Evolutionary conservation across 176 grass and related monocot species (phyloP).

Genomic region (Carex myosuroides): DNA sequence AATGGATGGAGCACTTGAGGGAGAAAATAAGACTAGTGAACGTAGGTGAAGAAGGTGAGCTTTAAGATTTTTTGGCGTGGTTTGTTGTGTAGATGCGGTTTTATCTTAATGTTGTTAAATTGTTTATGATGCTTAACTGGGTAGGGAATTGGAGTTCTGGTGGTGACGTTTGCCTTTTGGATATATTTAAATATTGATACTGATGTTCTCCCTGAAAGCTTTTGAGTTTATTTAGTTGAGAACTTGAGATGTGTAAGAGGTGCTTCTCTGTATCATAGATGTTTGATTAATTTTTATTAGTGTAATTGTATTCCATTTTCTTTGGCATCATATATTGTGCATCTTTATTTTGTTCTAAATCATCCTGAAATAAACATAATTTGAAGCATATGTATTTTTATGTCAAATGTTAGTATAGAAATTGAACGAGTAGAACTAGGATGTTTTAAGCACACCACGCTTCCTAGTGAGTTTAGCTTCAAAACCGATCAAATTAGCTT

Average conservation of each 20-base stretch:
- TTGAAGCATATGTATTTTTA: not conserved
- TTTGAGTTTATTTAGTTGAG: not conserved
- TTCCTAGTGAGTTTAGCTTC: no score
- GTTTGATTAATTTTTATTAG: not conserved
- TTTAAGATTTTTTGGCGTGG: conserved; percentile 20
- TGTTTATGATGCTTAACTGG: not conserved
- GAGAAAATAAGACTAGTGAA: conserved; percentile 28
- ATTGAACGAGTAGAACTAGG: not conserved
- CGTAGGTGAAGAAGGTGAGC: conserved; percentile 34
- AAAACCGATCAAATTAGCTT: no score
- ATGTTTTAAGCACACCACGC: no score
- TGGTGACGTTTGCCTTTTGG: not conserved
- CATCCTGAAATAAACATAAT: not conserved
- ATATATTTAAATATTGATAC: not conserved
- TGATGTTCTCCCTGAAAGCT: not conserved
- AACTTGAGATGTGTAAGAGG: not conserved
- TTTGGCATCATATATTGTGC: not conserved
- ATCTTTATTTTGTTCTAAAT: not conserved
- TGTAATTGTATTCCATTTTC: not conserved
- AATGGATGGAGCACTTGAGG: conserved; percentile 53
- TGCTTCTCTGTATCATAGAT: not conserved
- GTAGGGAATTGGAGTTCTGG: not conserved
- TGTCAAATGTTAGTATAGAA: not conserved
- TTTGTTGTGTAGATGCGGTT: not conserved
- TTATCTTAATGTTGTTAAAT: not conserved